These are phyloP conservation scores for Thielaviopsis ethacetica DNA, from an alignment of 2,329 filamentous ascomycete species.

Conservation along the genomic window DNA sequence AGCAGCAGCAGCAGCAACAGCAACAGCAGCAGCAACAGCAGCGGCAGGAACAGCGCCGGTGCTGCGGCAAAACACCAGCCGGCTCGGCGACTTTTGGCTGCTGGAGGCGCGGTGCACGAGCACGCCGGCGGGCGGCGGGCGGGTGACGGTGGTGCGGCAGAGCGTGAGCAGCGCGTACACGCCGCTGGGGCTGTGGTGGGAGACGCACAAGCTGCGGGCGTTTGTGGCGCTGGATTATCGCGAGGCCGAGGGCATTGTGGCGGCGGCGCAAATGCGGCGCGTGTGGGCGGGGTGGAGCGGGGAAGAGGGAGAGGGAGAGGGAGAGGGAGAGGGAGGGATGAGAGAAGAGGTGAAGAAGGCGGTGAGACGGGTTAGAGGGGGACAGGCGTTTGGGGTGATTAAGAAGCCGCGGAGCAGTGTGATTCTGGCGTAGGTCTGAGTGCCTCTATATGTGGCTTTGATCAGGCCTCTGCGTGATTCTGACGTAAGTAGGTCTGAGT, in stretches of 20 bases:
- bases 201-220: constrained; percentile 2
- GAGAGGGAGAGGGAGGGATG: neutral
- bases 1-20: too few species aligned
- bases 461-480: too few species aligned
- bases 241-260: neutral
- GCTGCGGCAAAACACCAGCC: neutral
- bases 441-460: too few species aligned
- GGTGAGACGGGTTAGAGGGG: too few species aligned
- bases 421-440: too few species aligned
- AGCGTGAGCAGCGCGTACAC: neutral
- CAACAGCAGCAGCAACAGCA: too few species aligned
- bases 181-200: constrained; percentile 6
- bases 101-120: neutral
- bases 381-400: too few species aligned
- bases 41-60: too few species aligned
- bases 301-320: neutral
- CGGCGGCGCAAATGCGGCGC: neutral
- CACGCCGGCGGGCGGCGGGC: neutral
- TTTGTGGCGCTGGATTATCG: constrained; percentile 1
- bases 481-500: too few species aligned
- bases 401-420: too few species aligned
- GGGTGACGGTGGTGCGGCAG: neutral
- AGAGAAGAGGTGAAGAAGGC: too few species aligned
- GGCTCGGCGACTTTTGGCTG: neutral
- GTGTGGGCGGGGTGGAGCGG: neutral